A percentile compares a stretch with the other conserved stretches of the same genome.
Evolutionary conservation across 345 rosid species (phyloP).

Genomic region (Arabidopsis suecica): DNA sequence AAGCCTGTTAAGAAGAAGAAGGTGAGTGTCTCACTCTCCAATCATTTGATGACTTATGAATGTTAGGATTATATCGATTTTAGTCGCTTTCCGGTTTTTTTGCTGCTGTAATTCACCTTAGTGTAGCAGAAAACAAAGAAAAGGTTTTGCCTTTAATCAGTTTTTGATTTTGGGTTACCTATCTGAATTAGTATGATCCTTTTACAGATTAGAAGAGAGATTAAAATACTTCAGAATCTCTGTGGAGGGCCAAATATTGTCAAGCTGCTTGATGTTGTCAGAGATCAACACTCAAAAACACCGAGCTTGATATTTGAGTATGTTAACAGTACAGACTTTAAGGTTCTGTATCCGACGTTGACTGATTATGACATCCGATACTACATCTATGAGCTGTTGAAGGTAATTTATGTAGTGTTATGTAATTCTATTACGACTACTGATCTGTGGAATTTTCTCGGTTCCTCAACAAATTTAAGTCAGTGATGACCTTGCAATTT

Average conservation of each 20-base stretch:
- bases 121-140: background rate
- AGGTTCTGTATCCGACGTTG: conserved; percentile 81
- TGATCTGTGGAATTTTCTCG: background rate
- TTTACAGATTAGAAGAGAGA: conserved; percentile 81
- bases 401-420: conserved; percentile 48
- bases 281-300: conserved; percentile 90
- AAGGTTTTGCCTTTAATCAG: background rate
- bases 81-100: background rate
- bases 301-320: conserved; percentile 90
- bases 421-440: background rate
- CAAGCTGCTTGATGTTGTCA: conserved; percentile 79
- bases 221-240: conserved; percentile 86
- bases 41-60: background rate
- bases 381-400: conserved; percentile 84
- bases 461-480: background rate
- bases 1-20: conserved; percentile 95
- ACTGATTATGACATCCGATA: conserved; percentile 91
- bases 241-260: conserved; percentile 83
- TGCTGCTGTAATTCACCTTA: background rate
- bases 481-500: conserved; percentile 21
- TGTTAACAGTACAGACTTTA: conserved; percentile 90
- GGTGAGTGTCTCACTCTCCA: conserved; percentile 37
- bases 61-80: background rate
- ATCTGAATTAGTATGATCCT: conserved; percentile 15
- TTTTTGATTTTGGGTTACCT: conserved; percentile 8